Base-by-base conservation (phyloP, 371 early-diverging fungal genomes). In the Saksenaea oblongispora region DNA sequence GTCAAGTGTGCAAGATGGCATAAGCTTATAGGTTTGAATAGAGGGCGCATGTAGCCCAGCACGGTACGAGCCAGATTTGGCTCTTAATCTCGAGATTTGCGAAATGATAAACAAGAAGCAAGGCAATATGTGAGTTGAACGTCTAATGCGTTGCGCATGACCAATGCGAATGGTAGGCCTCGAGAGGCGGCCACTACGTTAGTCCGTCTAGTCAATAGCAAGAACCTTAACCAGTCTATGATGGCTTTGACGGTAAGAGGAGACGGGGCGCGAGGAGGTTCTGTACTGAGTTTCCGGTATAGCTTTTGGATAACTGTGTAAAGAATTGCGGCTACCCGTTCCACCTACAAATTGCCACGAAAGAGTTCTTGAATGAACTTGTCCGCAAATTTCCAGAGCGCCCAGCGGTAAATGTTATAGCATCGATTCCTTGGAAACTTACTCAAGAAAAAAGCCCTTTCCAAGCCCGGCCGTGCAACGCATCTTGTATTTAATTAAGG, bases 321-420 rank as follows among this genome's bases (percentile, higher is more conserved):
- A 98, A 98, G 77, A 98, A 99, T 76, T 98, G 98, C 72, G 98
- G 98, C 0, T 95, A 96, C 73, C 90, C 99, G 2, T 96, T 99
- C 70, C 98, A 99, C 67, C 82, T 95, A 64, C 95, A 97, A 70
- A 88, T 99, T 58, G 91, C 92, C 26, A 90, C 94, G 35, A 96
- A 96, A 67, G 99, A 98, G 68, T 98, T 99, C 72, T 79, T 99
- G 59, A 97, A 97, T 73, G 95, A 95, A 65, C 84, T 99, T n/a
- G 96, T 98, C 15, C 85, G 91, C 44, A 86, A 90, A 65, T 98
- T 99, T 63, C 98, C 99, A 7, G 96, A 95, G 59, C 84, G 87
- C 15, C 94, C 95, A 17, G 88, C 87, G 44, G 93, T 91, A 78
- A 69, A 82, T 67, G n/a, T 13, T 22, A 41, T 7, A 34, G 34